These are phyloP conservation scores for Secale cereale DNA, from an alignment of 176 grass and related monocot genomes.

Conservation along the genomic window DNA sequence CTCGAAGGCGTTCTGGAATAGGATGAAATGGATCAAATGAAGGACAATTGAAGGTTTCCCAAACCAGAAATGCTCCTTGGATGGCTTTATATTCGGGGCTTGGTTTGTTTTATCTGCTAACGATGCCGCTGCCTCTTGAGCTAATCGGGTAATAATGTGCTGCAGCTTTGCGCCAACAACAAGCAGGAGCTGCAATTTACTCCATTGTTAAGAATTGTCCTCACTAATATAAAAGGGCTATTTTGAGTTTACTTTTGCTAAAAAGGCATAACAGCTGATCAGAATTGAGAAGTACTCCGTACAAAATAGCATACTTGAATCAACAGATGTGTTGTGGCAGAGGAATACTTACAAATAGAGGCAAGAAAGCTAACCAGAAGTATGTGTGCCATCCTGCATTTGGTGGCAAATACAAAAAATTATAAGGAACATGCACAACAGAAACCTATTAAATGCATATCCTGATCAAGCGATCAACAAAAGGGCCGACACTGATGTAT, in stretches of 20 bases:
- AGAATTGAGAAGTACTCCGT: constrained; percentile 10
- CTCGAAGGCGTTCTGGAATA: constrained; percentile 98
- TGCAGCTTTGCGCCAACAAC: constrained; percentile 81
- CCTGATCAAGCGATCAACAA: neutral
- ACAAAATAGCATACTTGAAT: neutral
- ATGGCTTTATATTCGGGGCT: constrained; percentile 46
- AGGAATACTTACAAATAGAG: constrained; percentile 79
- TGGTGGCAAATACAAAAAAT: constrained; percentile 16
- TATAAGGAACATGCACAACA: neutral
- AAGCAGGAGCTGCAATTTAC: constrained; percentile 72
- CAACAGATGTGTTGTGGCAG: neutral
- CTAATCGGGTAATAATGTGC: constrained; percentile 71
- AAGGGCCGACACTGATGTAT: neutral
- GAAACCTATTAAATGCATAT: neutral
- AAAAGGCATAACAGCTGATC: neutral
- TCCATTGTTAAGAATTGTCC: constrained; percentile 11
- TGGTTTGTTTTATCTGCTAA: neutral
- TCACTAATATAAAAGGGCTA: neutral
- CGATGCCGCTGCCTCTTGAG: constrained; percentile 49
- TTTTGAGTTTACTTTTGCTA: neutral
- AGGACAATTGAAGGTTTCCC: constrained; percentile 53
- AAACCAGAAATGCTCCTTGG: constrained; percentile 87
- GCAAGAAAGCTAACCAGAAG: constrained; percentile 95
- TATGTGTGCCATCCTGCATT: constrained; percentile 98
- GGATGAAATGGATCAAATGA: constrained; percentile 83